A percentile compares a stretch with the other conserved stretches of the same genome.
These are phyloP conservation scores for Epicoccum sorghinum DNA, from an alignment of 2,329 filamentous ascomycete species.

Conservation along the genomic window DNA sequence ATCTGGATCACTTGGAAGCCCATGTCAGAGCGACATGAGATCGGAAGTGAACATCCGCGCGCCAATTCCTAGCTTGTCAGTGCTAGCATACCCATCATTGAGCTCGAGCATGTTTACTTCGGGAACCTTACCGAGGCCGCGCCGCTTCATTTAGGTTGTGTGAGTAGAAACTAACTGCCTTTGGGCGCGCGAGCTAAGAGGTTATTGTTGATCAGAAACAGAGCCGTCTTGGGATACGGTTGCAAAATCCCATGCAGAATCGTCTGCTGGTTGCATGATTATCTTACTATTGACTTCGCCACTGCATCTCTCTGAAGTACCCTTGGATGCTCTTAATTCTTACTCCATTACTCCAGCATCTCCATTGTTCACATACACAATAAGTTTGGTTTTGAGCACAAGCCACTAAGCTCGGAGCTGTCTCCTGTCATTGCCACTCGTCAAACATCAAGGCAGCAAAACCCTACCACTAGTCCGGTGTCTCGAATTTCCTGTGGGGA, in stretches of 20 bases:
- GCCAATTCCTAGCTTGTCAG: no score
- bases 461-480: neutral
- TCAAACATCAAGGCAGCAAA: neutral
- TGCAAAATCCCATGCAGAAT: no score
- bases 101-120: slow-evolving; percentile 9
- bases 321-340: neutral
- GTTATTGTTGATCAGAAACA: slow-evolving; percentile 1
- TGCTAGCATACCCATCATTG: neutral
- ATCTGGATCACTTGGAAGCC: no score
- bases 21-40: no score
- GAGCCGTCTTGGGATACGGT: neutral
- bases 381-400: neutral
- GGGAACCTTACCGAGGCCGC: no score
- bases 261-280: neutral
- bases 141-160: no score
- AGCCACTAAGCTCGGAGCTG: neutral
- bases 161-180: neutral
- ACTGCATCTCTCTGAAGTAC: neutral
- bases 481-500: neutral
- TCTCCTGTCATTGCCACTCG: slow-evolving; percentile 8
- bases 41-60: no score
- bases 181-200: slow-evolving; percentile 4
- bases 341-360: neutral
- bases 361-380: no score
- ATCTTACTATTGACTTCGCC: neutral